phyloP scores from a whole-genome alignment of 192 early-diverging fungal species.

The Coemansia reversa region DNA sequence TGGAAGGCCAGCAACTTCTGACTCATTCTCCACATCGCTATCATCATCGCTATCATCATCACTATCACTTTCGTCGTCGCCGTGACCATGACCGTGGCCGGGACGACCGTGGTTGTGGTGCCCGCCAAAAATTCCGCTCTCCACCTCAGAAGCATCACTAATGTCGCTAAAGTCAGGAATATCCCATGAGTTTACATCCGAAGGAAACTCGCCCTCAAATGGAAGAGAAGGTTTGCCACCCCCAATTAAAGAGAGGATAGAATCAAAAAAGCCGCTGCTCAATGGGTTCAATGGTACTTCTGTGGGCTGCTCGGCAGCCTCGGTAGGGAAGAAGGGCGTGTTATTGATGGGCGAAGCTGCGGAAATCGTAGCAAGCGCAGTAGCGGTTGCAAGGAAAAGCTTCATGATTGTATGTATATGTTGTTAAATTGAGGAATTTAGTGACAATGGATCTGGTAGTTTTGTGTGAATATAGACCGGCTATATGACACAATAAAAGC shows the following conservation, averaged over 20 bases:
- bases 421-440: neutral
- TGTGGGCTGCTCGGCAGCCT: no score
- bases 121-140: neutral
- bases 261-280: no score
- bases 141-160: neutral
- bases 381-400: slow-evolving; percentile 5
- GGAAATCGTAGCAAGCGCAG: slow-evolving; percentile 9
- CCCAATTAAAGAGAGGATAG: no score
- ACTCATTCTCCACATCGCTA: neutral
- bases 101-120: neutral
- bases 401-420: slow-evolving; percentile 12
- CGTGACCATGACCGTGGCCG: slow-evolving; percentile 1
- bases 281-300: no score
- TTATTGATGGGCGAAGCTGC: slow-evolving; percentile 9
- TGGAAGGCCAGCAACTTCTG: neutral
- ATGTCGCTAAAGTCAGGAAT: neutral
- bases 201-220: no score
- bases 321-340: no score
- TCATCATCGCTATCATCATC: neutral
- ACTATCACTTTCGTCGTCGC: neutral
- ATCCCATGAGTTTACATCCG: neutral
- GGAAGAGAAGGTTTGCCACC: no score
- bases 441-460: no score
- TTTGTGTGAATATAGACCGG: no score
- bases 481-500: slow-evolving; percentile 15